These are phyloP conservation scores for Colletotrichum horii DNA, from an alignment of 2,329 filamentous ascomycete genomes.

Conservation along the genomic window DNA sequence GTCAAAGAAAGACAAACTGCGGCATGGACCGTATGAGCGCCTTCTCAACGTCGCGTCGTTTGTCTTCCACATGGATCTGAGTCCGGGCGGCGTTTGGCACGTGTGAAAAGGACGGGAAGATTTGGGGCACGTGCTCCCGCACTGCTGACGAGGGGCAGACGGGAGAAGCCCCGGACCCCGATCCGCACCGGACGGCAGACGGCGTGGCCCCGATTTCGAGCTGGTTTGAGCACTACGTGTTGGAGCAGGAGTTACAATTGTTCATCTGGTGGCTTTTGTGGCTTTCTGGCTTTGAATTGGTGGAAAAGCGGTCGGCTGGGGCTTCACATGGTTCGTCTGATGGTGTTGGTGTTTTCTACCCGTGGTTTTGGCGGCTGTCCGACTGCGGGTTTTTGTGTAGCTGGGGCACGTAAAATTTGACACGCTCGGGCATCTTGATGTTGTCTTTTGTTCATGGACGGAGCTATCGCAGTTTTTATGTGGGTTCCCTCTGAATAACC, in stretches of 20 bases:
- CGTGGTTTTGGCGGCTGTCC: not conserved
- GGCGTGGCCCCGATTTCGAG: not conserved
- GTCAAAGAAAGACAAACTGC: not conserved
- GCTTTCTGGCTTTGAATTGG: not conserved
- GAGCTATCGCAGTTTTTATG: not conserved
- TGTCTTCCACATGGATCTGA: not conserved
- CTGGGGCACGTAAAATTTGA: not conserved
- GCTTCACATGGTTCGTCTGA: conserved; percentile 3
- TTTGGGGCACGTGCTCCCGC: conserved; percentile 4
- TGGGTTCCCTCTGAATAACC: not conserved
- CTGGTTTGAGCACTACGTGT: not conserved
- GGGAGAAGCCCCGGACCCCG: not conserved
- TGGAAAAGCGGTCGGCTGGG: not conserved
- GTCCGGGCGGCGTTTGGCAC: conserved; percentile 2
- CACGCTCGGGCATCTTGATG: not conserved
- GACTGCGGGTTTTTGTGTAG: not conserved
- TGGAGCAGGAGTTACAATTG: not conserved
- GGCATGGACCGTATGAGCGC: not conserved
- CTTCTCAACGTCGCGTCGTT: not conserved
- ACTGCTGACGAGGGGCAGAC: not conserved
- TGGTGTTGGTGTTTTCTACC: not conserved
- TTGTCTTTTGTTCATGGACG: not conserved
- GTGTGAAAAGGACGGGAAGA: not conserved
- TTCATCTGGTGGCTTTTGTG: not conserved
- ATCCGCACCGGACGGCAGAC: not conserved